A percentile compares a stretch with the other conserved stretches of the same genome.
Evolutionary conservation across 345 rosid genomes (phyloP).

Genomic region (Lagerstroemia speciosa): DNA sequence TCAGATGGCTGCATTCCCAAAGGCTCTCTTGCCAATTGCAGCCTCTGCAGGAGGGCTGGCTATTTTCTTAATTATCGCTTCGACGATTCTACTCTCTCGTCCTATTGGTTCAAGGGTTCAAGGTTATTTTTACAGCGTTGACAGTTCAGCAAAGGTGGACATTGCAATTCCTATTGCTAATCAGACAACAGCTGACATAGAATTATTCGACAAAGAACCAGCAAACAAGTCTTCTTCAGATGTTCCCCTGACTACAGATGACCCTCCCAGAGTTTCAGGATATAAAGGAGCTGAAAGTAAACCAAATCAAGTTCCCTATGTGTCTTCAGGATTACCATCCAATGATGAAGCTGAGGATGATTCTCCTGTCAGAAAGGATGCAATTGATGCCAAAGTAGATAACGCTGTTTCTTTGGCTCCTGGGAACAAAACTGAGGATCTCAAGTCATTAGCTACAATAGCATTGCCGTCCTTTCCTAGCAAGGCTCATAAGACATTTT

Average conservation of each 20-base stretch:
- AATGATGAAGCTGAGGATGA: background rate
- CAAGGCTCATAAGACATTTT: slow-evolving; percentile 19
- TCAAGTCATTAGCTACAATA: slow-evolving; percentile 15
- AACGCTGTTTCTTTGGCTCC: background rate
- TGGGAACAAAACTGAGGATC: slow-evolving; percentile 13
- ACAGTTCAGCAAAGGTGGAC: slow-evolving; percentile 24
- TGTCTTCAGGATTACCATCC: slow-evolving; percentile 7
- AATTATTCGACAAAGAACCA: slow-evolving; percentile 14
- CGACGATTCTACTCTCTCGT: slow-evolving; percentile 47
- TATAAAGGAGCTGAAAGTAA: slow-evolving; percentile 14
- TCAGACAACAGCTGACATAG: slow-evolving; percentile 13
- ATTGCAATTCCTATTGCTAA: slow-evolving; percentile 14
- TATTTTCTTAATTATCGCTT: slow-evolving; percentile 52
- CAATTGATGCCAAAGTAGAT: slow-evolving; percentile 4
- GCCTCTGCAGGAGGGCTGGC: slow-evolving; percentile 58
- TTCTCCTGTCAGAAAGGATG: slow-evolving; percentile 8
- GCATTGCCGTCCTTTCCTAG: slow-evolving; percentile 9
- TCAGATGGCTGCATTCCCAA: slow-evolving; percentile 33
- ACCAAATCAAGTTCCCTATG: background rate
- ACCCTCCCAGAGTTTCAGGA: slow-evolving; percentile 7
- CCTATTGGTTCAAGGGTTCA: slow-evolving; percentile 50
- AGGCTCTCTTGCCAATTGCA: slow-evolving; percentile 48
- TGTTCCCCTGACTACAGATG: slow-evolving; percentile 10
- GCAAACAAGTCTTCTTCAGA: slow-evolving; percentile 10
- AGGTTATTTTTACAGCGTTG: slow-evolving; percentile 51